These are phyloP conservation scores for Talaromyces sp. DNA, from an alignment of 2,329 filamentous ascomycete genomes.

Conservation along the genomic window DNA sequence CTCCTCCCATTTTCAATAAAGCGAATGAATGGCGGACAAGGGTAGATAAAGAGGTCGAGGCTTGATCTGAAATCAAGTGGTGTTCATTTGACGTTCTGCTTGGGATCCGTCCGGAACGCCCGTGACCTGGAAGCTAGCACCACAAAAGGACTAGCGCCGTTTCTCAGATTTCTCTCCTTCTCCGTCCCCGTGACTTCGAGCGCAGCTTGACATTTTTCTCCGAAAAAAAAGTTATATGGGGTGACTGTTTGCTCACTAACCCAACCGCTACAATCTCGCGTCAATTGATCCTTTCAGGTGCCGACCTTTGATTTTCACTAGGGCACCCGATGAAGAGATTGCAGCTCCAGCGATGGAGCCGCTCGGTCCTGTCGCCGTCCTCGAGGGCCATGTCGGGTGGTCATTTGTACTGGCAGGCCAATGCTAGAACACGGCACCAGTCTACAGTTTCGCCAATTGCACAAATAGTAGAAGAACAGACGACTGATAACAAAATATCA, in stretches of 20 bases:
- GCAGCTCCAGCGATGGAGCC: constrained; percentile 54
- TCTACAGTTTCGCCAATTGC: constrained; percentile 39
- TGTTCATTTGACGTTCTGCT: constrained; percentile 19
- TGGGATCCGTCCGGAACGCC: constrained; percentile 20
- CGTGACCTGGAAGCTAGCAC: constrained; percentile 28
- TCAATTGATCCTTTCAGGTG: constrained; percentile 24
- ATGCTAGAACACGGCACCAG: constrained; percentile 40
- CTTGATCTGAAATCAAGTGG: constrained; percentile 12
- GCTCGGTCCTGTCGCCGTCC: constrained; percentile 50
- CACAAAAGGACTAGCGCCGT: constrained; percentile 30
- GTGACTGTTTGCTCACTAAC: neutral
- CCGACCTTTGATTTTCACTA: constrained; percentile 19
- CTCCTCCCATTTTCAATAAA: constrained; percentile 63
- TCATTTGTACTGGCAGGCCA: constrained; percentile 39
- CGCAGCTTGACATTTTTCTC: constrained; percentile 42
- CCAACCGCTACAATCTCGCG: constrained; percentile 22
- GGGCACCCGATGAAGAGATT: constrained; percentile 50
- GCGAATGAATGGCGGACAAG: constrained; percentile 23
- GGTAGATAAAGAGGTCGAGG: neutral
- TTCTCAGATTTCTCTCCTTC: constrained; percentile 30
- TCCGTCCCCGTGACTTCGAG: constrained; percentile 39
- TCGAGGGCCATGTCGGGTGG: constrained; percentile 46
- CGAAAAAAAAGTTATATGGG: constrained; percentile 25
- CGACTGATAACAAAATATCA: constrained; percentile 28
- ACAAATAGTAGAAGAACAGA: constrained; percentile 30